Base-by-base conservation (phyloP, 768 basidiomycete species). In the Suillus tomentosus region DNA sequence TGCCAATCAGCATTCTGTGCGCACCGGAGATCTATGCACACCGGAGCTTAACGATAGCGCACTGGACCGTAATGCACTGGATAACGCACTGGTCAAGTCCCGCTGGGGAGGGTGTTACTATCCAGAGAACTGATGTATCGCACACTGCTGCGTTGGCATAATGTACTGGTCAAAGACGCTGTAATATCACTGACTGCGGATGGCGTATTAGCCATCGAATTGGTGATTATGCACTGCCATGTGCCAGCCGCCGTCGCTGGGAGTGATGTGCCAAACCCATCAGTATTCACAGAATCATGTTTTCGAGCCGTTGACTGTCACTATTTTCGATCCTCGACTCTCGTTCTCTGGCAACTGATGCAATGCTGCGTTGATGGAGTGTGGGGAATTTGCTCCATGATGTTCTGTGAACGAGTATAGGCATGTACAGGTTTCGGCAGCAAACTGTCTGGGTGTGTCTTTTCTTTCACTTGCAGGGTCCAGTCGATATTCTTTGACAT, bases 401-500 rank as follows among this genome's bases (percentile, higher is more conserved):
- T 10, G 37, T 54, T 54, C 53, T 54, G 53, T 54, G 53, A 54
- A 54, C 11, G 11, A 13, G 11, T 17, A 54, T 39, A 40, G 22
- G 37, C 24, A 17, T 39, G 37, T 57, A 57, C 22, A 24, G 37
- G 57, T 58, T 58, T 58, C 57, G 57, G 24, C 57, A 24, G 9
- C 42, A 24, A 40, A 40, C 5, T 27, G 15, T 24, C 17, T 22
- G 13, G n/a, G 22, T 40, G 9, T 57, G 39, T 58, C 10, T 58
- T 40, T 58, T 58, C 27, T 58, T 27, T 42, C 56, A 27, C 39
- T 58, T 40, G 39, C 56, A 40, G 57, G 57, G 57, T 58, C 57
- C 10, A 42, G 40, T 57, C 15, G 15, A 5, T 17, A n/a, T 34
- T 31, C 24, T 17, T 27, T 42, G 39, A 24, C 37, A 56, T 39